Base-by-base conservation (phyloP, 1,139 yeast species). In the Meyerozyma elateridarum region DNA sequence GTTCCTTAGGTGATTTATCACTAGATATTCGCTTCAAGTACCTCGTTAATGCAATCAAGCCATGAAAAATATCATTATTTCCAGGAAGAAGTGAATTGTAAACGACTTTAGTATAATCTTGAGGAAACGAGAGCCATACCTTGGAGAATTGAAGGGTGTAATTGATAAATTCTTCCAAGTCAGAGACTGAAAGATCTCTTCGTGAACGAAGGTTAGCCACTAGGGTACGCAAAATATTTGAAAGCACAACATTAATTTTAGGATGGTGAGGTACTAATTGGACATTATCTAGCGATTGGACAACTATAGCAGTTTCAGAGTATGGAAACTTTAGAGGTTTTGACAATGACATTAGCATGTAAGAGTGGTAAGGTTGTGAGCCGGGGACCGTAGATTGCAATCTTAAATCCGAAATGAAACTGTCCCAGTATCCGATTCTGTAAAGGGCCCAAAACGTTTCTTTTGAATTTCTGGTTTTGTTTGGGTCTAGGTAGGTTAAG, bases 11-110 rank as follows among this genome's bases (percentile, higher is more conserved):
- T 12, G 28, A 17, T 28, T 25, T 16, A 28, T 20, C 22, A 28
- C 17, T 5, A 16, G 18, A 13, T 22, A 21, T 24, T 6, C 18
- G 20, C 22, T 26, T 25, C 9, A 50, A 31, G 31, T 30, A 56
- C 15, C 25, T 42, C 20, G 46, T 29, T 20, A 51, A 35, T 29
- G 36, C 38, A 5, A 35, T 15, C 1, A 51, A 28, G 1, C 55
- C 68, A 6, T 44, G 42, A 34, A 65, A 64, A 8, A 65, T 40
- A 9, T 45, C 52, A 3, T 46, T 44, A 39, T 64, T 64, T 3
- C 68, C 68, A 2, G 52, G 48, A 18, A 50, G 48, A 11, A 55
- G 41, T 2, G 61, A 50, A 38, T 60, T 60, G 41, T 51, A 64
- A 4, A 63, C 48, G 38, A 48, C 38, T 13, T 38, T 39, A 5